phyloP scores from a whole-genome alignment of 2,329 filamentous ascomycete species.

The Huntiella savannae region DNA sequence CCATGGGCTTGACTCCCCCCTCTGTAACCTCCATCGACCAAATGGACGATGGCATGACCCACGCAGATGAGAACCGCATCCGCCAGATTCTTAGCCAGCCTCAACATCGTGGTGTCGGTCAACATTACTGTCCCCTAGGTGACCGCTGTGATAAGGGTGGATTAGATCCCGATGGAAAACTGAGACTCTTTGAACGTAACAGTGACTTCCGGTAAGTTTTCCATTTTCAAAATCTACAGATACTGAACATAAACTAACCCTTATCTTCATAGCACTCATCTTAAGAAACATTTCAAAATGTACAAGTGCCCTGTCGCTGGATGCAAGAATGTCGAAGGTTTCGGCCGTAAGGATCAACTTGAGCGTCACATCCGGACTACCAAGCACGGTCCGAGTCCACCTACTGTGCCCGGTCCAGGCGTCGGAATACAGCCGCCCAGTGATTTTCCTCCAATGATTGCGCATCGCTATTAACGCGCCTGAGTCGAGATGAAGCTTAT shows the following conservation, averaged over 20 bases:
- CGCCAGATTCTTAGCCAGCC: slow-evolving; percentile 9
- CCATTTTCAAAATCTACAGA: neutral
- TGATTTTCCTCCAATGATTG: neutral
- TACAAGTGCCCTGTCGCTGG: slow-evolving; percentile 9
- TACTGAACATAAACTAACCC: neutral
- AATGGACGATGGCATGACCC: slow-evolving; percentile 8
- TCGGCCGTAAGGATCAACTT: slow-evolving; percentile 10
- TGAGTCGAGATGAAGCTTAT: neutral
- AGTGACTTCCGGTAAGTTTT: slow-evolving; percentile 8
- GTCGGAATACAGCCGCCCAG: neutral
- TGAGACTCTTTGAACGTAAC: slow-evolving; percentile 10
- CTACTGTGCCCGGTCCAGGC: neutral
- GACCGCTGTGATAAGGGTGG: slow-evolving; percentile 10
- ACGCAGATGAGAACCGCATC: slow-evolving; percentile 6
- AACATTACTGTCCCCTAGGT: slow-evolving; percentile 7
- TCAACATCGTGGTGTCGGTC: slow-evolving; percentile 9
- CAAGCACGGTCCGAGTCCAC: slow-evolving; percentile 6
- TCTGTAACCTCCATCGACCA: slow-evolving; percentile 6
- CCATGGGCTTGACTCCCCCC: neutral
- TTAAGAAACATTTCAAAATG: slow-evolving; percentile 11
- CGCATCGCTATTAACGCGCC: neutral
- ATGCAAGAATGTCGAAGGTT: slow-evolving; percentile 11
- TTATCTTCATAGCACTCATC: slow-evolving; percentile 5
- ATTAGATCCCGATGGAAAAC: slow-evolving; percentile 3
- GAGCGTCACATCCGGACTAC: slow-evolving; percentile 10